These are phyloP conservation scores for Prunus davidiana DNA, from an alignment of 306 rosid species.

Conservation along the genomic window DNA sequence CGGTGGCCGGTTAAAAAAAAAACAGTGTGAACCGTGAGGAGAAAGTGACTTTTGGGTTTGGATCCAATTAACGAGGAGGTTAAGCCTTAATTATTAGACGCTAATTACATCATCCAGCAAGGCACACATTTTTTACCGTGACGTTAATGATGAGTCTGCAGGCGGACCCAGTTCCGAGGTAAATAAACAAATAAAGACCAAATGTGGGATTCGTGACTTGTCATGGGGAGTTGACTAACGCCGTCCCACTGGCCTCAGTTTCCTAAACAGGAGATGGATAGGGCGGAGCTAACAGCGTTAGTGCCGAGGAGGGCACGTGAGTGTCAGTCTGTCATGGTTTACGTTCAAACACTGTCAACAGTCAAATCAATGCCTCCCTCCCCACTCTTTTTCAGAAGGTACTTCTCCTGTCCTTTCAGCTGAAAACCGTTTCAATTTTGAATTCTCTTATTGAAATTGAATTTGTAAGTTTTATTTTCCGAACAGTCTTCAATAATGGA, in stretches of 20 bases:
- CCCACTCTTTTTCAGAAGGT: neutral
- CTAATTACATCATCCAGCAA: neutral
- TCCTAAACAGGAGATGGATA: neutral
- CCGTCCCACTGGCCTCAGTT: conserved; percentile 7
- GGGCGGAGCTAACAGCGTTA: conserved; percentile 18
- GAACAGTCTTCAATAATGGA: no score
- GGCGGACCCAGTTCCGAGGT: neutral
- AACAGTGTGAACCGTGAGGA: conserved; percentile 24
- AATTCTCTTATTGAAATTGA: neutral
- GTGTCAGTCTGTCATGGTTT: neutral
- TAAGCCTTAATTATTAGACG: neutral
- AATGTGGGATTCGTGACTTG: neutral
- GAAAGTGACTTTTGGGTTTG: neutral
- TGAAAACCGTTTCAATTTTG: neutral
- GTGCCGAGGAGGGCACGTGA: conserved; percentile 20
- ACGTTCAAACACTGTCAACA: neutral
- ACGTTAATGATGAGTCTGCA: neutral
- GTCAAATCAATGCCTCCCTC: conserved; percentile 12
- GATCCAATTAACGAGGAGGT: conserved; percentile 22
- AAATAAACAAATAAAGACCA: neutral
- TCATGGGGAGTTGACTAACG: conserved; percentile 21
- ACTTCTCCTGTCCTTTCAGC: neutral
- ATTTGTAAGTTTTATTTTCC: no score
- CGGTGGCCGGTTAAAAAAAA: neutral
- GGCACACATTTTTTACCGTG: conserved; percentile 9